Evolutionary conservation across 257 asterid genomes (phyloP), one percentile per base, ranked within the genome.

Genomic region (Solanum chilense): DNA sequence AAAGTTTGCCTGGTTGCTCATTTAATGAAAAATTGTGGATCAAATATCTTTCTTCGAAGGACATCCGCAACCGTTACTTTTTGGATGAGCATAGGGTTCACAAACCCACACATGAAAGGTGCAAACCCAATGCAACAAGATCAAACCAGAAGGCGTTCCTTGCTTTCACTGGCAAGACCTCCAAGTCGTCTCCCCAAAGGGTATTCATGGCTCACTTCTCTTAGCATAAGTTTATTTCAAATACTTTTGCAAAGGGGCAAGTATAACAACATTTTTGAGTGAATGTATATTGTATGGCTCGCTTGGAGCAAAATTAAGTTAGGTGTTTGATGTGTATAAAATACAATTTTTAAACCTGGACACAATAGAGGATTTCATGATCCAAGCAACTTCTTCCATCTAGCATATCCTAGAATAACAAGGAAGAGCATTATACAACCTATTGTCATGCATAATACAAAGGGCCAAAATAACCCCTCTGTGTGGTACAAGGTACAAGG

Each of bases 341-440:
- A 49, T 49, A 81, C 85, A 81, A 49, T 49, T 81, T 47, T 42
- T 80, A 80, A 80, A 47, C 68, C 42, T 80, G 45, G 66, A 77
- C 83, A 78, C 37, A 45, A 29, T 29, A 29, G 70, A 84, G 88
- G 66, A 25, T 70, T 75, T 91, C 90, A 96, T 66, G 95, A 90
- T 21, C 99, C 97, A 74, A 96, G 93, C 82, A 96, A 96, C 93
- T 96, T 96, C 95, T 95, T 96, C 95, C 97, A 94, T 88, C 95
- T 92, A 18, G 99, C 99, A 60, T 95, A 96, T 39, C 95, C 96
- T 42, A 93, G 68, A 52, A 95, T 89, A 71, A 96, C 87, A 62
- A 96, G 20, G 90, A 96, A 96, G 37, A 96, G 76, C 62, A 92
- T 6, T 47, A 94, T 84, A 73, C 90, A 87, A 37, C 71, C 90